Base-by-base conservation (phyloP, 306 rosid genomes). In the Fragaria vesca region DNA sequence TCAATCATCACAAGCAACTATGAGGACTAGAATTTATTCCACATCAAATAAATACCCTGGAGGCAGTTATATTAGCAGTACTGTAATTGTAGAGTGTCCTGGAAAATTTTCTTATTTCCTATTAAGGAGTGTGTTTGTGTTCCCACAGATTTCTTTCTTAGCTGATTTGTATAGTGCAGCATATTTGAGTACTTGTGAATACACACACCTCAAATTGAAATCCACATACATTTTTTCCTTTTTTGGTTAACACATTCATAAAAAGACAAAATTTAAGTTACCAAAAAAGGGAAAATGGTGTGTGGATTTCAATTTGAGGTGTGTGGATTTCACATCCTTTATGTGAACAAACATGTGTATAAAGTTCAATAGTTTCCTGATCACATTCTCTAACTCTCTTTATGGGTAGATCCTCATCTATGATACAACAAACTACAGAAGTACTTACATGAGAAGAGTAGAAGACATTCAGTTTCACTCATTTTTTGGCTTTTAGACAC, bases 1-100 rank as follows among this genome's bases (percentile, higher is more conserved):
- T 81, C 89, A 58, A 86, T 87, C 12, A 68, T 87, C 74, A 73
- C 83, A 63, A 68, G 80, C 32, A 55, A 67, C 12, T 62, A 24
- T 3, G 76, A 58, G 54, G 63, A 70, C 38, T 78, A 43, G 26
- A 69, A 57, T 45, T 57, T n/a, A 46, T 52, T 71, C 58, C 40
- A 9, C 10, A 36, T 74, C 18, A 38, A 28, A 66, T 61, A 51
- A 21, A 17, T 17, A 28, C 21, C 51, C 36, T 66, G 51, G 48
- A 50, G 38, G 60, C 61, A 54, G 76, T 45, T 42, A 61, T 12
- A 12, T 28, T 63, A 61, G 43, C 65, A 48, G 72, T 63, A n/a
- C 38, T 73, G 72, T 21, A 32, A 76, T 36, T 67, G 69, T 63
- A 8, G 42, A n/a, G 48, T 52, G 16, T 55, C 8, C 28, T 67